Conservation (phyloP, 192 early-diverging fungal genomes). For the Linnemannia zychae region DNA sequence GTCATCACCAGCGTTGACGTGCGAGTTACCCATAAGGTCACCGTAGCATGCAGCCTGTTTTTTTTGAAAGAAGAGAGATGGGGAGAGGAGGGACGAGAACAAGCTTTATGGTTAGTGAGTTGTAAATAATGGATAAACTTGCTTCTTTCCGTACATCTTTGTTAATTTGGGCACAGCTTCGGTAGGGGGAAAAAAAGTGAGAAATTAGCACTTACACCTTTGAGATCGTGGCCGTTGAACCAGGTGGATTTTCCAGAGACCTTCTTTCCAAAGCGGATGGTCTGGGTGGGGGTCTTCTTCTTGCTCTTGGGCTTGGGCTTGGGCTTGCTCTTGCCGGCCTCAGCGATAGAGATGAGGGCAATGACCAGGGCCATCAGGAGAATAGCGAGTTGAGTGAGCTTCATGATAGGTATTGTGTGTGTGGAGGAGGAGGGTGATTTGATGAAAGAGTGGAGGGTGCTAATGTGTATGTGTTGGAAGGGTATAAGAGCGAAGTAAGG, state of each 20-base stretch:
- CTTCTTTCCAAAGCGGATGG: constrained; percentile 25
- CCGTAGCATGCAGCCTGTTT: constrained; percentile 50
- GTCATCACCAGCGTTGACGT: constrained; percentile 38
- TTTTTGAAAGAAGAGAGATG: neutral
- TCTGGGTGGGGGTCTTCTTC: constrained; percentile 13
- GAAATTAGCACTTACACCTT: constrained; percentile 29
- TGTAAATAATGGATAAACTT: too few relatives aligned
- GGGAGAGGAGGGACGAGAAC: neutral
- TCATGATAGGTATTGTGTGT: constrained; percentile 25
- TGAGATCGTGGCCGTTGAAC: constrained; percentile 49
- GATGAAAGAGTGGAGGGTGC: neutral
- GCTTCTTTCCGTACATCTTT: too few relatives aligned
- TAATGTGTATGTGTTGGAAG: neutral
- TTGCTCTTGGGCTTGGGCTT: constrained; percentile 17
- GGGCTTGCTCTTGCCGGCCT: constrained; percentile 17
- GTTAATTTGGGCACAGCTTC: neutral
- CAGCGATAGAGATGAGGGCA: constrained; percentile 35
- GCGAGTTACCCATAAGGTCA: constrained; percentile 32
- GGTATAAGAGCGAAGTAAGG: neutral
- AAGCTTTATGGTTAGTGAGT: neutral
- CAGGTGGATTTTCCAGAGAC: constrained; percentile 32
- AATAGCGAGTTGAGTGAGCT: constrained; percentile 37
- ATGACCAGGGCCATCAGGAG: constrained; percentile 37
- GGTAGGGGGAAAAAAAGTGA: neutral
- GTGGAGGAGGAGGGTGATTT: neutral